phyloP scores from a whole-genome alignment of 495 filamentous ascomycete genomes.

The Xylaria scruposa region DNA sequence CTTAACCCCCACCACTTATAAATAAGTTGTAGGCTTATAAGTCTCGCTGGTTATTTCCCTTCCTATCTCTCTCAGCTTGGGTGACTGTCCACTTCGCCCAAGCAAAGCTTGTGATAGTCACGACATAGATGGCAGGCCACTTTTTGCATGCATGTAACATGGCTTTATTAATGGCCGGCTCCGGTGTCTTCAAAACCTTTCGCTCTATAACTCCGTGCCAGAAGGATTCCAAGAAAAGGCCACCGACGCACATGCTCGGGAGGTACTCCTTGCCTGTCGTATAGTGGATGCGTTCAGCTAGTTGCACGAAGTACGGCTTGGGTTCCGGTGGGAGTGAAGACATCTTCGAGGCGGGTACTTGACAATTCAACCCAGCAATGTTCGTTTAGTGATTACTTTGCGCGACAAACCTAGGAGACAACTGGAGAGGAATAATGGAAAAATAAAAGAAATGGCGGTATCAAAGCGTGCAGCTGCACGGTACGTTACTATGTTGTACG shows the following conservation, averaged over 20 bases:
- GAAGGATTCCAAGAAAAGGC: constrained; percentile 29
- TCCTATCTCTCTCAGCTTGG: constrained; percentile 6
- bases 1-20: background rate
- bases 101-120: constrained; percentile 19
- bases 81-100: constrained; percentile 35
- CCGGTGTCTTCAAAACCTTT: constrained; percentile 28
- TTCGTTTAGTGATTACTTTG: background rate
- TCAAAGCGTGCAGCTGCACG: background rate
- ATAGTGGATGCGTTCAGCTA: constrained; percentile 35
- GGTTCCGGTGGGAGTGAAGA: constrained; percentile 22
- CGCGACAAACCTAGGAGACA: background rate
- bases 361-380: background rate
- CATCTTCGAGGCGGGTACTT: background rate
- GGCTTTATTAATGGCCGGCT: constrained; percentile 25
- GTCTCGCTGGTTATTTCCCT: background rate
- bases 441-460: background rate
- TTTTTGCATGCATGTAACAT: constrained; percentile 23
- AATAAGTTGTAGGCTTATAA: background rate
- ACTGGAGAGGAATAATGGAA: background rate
- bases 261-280: constrained; percentile 32
- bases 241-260: constrained; percentile 21
- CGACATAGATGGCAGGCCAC: constrained; percentile 28
- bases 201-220: constrained; percentile 31
- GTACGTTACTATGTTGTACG: background rate
- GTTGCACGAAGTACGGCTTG: constrained; percentile 30